Conservation (phyloP, 2,329 filamentous ascomycete genomes). For the Phyllosticta citrichinensis region DNA sequence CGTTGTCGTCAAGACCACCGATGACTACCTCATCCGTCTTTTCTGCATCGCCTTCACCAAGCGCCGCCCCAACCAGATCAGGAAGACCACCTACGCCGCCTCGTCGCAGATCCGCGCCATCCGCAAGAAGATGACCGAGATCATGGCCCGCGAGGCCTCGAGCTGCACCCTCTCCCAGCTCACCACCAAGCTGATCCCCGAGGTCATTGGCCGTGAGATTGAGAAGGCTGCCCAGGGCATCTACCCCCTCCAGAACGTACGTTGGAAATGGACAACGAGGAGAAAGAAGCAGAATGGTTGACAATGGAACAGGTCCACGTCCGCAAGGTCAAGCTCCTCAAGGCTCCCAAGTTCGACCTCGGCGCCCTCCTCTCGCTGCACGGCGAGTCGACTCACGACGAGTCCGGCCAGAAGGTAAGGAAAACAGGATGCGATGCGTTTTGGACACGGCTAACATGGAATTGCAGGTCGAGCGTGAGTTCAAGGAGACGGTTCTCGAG, state of each 20-base stretch:
- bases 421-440: neutral
- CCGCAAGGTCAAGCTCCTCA: constrained; percentile 99
- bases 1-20: constrained; percentile 98
- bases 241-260: constrained; percentile 97
- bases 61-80: constrained; percentile 98
- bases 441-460: neutral
- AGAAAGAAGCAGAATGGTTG: constrained; percentile 14
- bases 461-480: constrained; percentile 66
- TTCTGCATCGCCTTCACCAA: constrained; percentile 99
- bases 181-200: constrained; percentile 96
- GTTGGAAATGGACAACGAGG: constrained; percentile 16
- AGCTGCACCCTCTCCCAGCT: constrained; percentile 93
- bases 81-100: constrained; percentile 98
- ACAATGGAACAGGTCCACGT: constrained; percentile 71
- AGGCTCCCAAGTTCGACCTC: constrained; percentile 98
- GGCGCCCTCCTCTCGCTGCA: constrained; percentile 92
- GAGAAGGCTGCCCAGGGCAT: constrained; percentile 99
- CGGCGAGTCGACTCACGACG: constrained; percentile 92
- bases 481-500: constrained; percentile 96
- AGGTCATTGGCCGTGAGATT: constrained; percentile 98
- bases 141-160: constrained; percentile 92
- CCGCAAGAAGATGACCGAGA: constrained; percentile 99
- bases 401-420: constrained; percentile 90
- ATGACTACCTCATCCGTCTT: constrained; percentile 97
- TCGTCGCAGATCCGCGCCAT: constrained; percentile 96